Evolutionary conservation across 2,329 filamentous ascomycete genomes (phyloP).

Genomic region (Botrytis galanthina): DNA sequence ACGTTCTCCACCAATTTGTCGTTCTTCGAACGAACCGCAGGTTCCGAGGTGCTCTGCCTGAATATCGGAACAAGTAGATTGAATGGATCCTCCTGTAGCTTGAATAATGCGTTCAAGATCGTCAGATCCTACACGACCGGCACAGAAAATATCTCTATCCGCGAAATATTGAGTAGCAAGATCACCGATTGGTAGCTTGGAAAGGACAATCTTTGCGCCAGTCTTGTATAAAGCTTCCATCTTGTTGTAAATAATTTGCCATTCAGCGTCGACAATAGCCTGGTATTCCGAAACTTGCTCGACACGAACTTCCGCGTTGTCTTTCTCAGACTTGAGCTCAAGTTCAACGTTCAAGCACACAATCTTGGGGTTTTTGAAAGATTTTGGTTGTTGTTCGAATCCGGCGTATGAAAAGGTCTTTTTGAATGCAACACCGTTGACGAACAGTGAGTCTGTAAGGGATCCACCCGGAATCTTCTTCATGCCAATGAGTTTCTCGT

Average conservation of each 20-base stretch:
- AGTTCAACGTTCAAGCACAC: constrained; percentile 97
- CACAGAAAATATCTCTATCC: constrained; percentile 97
- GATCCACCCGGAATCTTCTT: constrained; percentile 98
- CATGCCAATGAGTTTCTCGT: constrained; percentile 96
- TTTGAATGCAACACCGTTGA: constrained; percentile 98
- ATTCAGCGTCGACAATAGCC: constrained; percentile 97
- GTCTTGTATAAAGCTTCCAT: constrained; percentile 92
- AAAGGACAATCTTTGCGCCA: constrained; percentile 94
- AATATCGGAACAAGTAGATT: constrained; percentile 97
- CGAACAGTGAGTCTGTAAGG: constrained; percentile 91
- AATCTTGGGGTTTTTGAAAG: constrained; percentile 90
- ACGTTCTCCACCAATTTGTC: constrained; percentile 93
- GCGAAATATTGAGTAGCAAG: constrained; percentile 97
- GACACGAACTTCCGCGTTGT: constrained; percentile 96
- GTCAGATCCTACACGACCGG: constrained; percentile 84
- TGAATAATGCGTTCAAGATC: constrained; percentile 96
- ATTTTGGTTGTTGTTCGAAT: constrained; percentile 98
- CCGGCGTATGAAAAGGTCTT: constrained; percentile 99
- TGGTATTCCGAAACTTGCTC: constrained; percentile 99
- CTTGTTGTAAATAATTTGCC: constrained; percentile 99
- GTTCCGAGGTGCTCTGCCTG: constrained; percentile 83
- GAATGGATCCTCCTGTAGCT: constrained; percentile 86
- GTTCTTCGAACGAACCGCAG: constrained; percentile 89
- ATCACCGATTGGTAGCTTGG: constrained; percentile 96
- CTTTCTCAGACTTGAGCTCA: constrained; percentile 98